Evolutionary conservation across 352 stramenopile genomes (phyloP), one percentile per base, ranked within the genome.

Genomic region (Globisporangium canariense): DNA sequence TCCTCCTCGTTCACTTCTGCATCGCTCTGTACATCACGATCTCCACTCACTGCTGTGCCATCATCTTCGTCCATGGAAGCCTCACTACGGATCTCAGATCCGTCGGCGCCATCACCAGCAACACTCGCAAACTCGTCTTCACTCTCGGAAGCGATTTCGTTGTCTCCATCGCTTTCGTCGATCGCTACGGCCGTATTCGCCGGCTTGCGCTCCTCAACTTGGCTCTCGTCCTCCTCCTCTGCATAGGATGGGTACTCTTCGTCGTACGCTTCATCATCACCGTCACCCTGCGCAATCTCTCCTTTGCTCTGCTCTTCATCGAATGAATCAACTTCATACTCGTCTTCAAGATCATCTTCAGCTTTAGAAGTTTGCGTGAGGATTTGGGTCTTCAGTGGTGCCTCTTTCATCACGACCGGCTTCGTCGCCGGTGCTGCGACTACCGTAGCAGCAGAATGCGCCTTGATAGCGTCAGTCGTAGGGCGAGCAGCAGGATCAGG

Each of bases 301-400:
- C 6, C 32, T 18, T 62, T 54, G 34, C 63, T 59, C 16, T 65
- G 57, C 6, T 66, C 68, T 32, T 59, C 49, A 36, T 82, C 74
- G 51, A 81, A 78, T 13, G 74, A 82, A 10, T 78, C 77, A n/a
- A 62, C 58, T 53, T 73, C 77, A 45, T 74, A 78, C 25, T 77
- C 66, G 16, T 71, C 56, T 10, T 62, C 65, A 6, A 18, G n/a
- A 0, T 2, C 30, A 13, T 28, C 50, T 34, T 52, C 38, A 49
- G 9, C 11, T 13, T 40, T 32, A n/a, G n/a, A 22, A 16, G n/a
- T 5, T 43, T 49, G 25, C 8, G 14, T 20, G 8, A 20, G 4
- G 18, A 10, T 36, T 11, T 40, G 50, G 3, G 28, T 9, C 50
- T 40, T 55, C 22, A 13, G 1, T n/a, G 22, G 14, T 55, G 6